Conservation (phyloP, 2,329 filamentous ascomycete genomes). For the Lachnellula occidentalis region DNA sequence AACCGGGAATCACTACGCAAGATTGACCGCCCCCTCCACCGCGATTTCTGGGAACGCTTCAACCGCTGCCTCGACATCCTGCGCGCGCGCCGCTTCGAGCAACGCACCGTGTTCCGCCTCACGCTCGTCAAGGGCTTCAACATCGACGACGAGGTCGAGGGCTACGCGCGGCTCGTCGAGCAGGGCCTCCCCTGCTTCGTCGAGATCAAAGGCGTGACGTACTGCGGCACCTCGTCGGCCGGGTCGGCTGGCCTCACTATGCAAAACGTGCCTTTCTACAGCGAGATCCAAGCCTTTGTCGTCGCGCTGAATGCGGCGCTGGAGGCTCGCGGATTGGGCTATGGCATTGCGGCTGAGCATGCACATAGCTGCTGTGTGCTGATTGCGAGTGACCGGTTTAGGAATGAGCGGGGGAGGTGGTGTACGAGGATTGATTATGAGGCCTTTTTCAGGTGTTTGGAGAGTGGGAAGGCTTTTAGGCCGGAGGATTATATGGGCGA, state of each 20-base stretch:
- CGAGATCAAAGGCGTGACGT: constrained; percentile 94
- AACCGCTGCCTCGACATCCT: constrained; percentile 85
- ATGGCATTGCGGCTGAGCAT: constrained; percentile 92
- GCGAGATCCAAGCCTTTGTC: constrained; percentile 81
- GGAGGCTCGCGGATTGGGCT: constrained; percentile 63
- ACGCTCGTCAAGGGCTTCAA: constrained; percentile 98
- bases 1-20: constrained; percentile 81
- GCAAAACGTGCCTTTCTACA: constrained; percentile 95
- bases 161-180: constrained; percentile 85
- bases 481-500: constrained; percentile 88
- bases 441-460: constrained; percentile 78
- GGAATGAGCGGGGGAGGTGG: constrained; percentile 66
- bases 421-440: constrained; percentile 89
- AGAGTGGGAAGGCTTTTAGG: constrained; percentile 62
- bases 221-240: constrained; percentile 85
- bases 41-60: constrained; percentile 98
- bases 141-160: constrained; percentile 84
- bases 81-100: constrained; percentile 72
- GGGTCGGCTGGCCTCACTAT: constrained; percentile 86
- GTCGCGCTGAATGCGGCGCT: constrained; percentile 67
- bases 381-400: constrained; percentile 77
- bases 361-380: constrained; percentile 91
- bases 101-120: constrained; percentile 89
- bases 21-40: constrained; percentile 87
- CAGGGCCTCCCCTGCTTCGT: constrained; percentile 85